Conservation (phyloP, 2,329 filamentous ascomycete genomes). For the Bisporella sp. region DNA sequence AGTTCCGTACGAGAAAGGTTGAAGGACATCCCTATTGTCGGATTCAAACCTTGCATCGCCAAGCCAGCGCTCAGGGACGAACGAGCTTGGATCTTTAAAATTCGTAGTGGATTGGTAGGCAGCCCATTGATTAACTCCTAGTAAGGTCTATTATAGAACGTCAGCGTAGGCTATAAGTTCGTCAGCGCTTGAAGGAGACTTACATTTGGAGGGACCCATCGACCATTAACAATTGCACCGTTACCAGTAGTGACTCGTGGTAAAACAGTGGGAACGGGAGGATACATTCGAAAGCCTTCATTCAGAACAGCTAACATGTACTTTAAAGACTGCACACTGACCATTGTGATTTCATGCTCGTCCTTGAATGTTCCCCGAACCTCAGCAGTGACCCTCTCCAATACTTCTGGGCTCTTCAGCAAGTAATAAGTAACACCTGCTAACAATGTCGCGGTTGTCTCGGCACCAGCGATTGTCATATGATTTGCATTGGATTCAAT, state of each 20-base stretch:
- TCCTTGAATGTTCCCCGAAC: not conserved
- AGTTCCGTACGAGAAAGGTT: conserved; percentile 4
- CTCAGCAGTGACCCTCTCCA: not conserved
- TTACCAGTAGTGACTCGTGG: not conserved
- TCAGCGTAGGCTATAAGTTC: not conserved
- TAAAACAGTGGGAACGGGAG: not conserved
- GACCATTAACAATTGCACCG: not conserved
- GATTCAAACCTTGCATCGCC: not conserved
- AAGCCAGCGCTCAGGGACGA: conserved; percentile 2
- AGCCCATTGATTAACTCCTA: not conserved
- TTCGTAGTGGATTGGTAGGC: not conserved
- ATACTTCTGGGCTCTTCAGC: not conserved
- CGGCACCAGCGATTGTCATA: not conserved
- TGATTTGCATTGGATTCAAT: not conserved
- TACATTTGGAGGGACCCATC: not conserved
- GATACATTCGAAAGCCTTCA: not conserved
- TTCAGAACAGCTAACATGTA: not conserved
- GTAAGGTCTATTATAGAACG: not conserved
- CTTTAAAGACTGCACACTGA: not conserved
- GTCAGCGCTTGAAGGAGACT: not conserved
- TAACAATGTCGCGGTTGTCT: not conserved
- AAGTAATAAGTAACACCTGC: not conserved
- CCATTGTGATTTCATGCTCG: not conserved
- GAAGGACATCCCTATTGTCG: not conserved
- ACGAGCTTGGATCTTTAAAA: conserved; percentile 1